Conservation (phyloP, 228 moss, liverwort and hornwort genomes). For the Sphagnum magellanicum region DNA sequence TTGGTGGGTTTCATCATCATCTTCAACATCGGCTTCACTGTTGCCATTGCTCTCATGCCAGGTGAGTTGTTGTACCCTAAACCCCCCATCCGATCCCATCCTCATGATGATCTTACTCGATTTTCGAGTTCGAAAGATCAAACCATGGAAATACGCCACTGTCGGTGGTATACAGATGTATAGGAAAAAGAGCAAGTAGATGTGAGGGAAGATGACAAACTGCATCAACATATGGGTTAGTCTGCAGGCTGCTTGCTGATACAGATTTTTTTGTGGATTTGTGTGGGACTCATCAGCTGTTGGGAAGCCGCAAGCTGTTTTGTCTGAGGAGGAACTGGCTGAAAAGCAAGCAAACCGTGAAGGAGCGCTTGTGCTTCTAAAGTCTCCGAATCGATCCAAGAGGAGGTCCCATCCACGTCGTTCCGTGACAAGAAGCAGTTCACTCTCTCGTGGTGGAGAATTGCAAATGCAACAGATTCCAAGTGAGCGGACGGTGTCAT, state of each 20-base stretch:
- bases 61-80: conserved; percentile 12
- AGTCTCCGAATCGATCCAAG: not conserved
- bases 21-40: conserved; percentile 44
- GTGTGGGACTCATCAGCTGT: conserved; percentile 23
- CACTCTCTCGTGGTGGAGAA: conserved; percentile 7
- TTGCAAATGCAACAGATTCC: not conserved
- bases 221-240: no score
- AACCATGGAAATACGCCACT: no score
- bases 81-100: conserved; percentile 2
- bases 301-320: conserved; percentile 40
- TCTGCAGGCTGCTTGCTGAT: not conserved
- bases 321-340: conserved; percentile 43
- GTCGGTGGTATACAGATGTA: no score
- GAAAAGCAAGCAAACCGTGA: conserved; percentile 40
- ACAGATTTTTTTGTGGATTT: not conserved
- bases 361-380: conserved; percentile 4
- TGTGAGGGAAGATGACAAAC: no score
- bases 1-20: conserved; percentile 24
- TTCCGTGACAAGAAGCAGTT: conserved; percentile 3
- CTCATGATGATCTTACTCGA: not conserved
- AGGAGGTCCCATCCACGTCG: not conserved
- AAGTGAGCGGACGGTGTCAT: not conserved
- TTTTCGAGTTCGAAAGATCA: no score
- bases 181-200: no score
- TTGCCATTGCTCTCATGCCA: conserved; percentile 34